Evolutionary conservation across 176 grass and related monocot species (phyloP).

Genomic region (Poa annua): DNA sequence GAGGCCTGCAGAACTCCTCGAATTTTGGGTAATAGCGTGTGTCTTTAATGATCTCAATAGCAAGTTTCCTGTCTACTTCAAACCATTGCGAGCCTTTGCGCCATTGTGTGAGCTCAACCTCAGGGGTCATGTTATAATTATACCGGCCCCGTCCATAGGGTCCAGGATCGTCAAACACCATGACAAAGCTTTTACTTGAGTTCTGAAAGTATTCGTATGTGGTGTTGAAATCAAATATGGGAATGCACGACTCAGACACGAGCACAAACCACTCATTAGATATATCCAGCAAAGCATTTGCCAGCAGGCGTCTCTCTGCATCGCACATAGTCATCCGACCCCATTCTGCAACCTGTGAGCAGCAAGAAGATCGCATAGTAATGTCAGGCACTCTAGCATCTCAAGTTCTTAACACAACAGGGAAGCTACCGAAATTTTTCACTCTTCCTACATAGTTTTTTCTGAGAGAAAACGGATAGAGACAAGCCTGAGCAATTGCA

Average conservation of each 20-base stretch:
- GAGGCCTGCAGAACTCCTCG: slow-evolving; percentile 75
- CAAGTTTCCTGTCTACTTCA: slow-evolving; percentile 69
- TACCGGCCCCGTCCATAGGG: slow-evolving; percentile 90
- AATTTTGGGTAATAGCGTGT: slow-evolving; percentile 86
- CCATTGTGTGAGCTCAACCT: slow-evolving; percentile 88
- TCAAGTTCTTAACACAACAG: slow-evolving; percentile 26
- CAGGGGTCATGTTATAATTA: slow-evolving; percentile 79
- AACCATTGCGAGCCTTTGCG: slow-evolving; percentile 98
- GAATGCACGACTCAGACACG: slow-evolving; percentile 89
- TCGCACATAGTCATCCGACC: slow-evolving; percentile 96
- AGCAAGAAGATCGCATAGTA: slow-evolving; percentile 43
- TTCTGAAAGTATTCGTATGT: slow-evolving; percentile 77
- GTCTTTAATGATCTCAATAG: slow-evolving; percentile 66
- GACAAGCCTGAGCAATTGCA: neutral
- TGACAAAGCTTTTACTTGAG: slow-evolving; percentile 78
- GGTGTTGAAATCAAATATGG: slow-evolving; percentile 76
- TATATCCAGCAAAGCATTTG: slow-evolving; percentile 84
- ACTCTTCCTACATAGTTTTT: neutral
- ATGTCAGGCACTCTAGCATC: neutral
- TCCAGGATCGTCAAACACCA: slow-evolving; percentile 72
- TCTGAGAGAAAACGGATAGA: neutral
- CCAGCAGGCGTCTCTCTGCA: slow-evolving; percentile 88
- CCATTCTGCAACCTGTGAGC: slow-evolving; percentile 81
- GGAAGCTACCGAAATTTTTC: neutral
- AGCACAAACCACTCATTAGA: slow-evolving; percentile 93